Evolutionary conservation across 2,329 filamentous ascomycete genomes (phyloP).

Genomic region (Cordyceps fumosorosea): DNA sequence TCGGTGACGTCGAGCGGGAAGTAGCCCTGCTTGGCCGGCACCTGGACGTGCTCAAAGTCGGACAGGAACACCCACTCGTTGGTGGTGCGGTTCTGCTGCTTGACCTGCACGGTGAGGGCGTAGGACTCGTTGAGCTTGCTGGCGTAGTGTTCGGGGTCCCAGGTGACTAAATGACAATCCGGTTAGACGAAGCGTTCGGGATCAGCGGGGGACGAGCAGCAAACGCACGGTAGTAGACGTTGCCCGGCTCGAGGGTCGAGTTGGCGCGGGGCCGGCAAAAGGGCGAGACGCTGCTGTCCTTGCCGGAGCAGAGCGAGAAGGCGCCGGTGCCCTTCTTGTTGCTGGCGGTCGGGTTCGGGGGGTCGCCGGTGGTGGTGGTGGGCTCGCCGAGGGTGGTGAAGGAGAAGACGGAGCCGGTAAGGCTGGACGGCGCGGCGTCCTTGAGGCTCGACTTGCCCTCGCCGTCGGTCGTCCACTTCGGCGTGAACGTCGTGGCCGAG

Average conservation of each 20-base stretch:
- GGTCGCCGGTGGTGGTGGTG: conserved; percentile 35
- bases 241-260: conserved; percentile 36
- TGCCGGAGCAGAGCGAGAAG: conserved; percentile 45
- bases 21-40: conserved; percentile 38
- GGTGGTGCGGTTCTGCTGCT: conserved; percentile 33
- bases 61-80: conserved; percentile 31
- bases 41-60: conserved; percentile 27
- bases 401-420: conserved; percentile 39
- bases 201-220: background rate
- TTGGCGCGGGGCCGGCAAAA: conserved; percentile 44
- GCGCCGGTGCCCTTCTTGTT: conserved; percentile 36
- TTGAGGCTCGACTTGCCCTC: conserved; percentile 34
- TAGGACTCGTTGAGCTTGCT: conserved; percentile 27
- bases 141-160: conserved; percentile 48
- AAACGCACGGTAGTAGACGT: conserved; percentile 43
- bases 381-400: conserved; percentile 29
- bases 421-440: conserved; percentile 37
- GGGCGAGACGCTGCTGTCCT: conserved; percentile 39
- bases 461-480: conserved; percentile 37
- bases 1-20: conserved; percentile 37
- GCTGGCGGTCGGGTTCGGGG: conserved; percentile 39
- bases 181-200: background rate
- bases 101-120: conserved; percentile 31
- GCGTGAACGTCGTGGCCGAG: conserved; percentile 43
- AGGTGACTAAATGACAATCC: conserved; percentile 50